phyloP scores from a whole-genome alignment of 2,329 filamentous ascomycete species.

The Ilyonectria robusta region DNA sequence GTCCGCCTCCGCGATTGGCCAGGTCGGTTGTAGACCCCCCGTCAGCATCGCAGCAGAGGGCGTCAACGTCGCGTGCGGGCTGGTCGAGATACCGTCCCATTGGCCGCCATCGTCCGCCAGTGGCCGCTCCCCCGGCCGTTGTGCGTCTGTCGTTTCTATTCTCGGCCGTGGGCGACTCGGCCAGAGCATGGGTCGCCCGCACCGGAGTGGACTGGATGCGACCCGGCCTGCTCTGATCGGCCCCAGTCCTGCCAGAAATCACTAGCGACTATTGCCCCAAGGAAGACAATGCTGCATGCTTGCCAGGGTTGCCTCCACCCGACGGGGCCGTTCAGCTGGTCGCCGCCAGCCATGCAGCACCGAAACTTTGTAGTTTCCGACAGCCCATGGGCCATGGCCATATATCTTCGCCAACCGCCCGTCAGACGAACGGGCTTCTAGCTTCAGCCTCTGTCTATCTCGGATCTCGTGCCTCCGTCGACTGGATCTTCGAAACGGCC shows the following conservation, averaged over 20 bases:
- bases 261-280: conserved; percentile 1
- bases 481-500: conserved; percentile 21
- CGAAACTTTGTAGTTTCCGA: conserved; percentile 7
- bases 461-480: conserved; percentile 9
- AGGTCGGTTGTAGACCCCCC: not conserved
- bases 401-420: conserved; percentile 24
- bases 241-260: not conserved
- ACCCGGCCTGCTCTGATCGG: conserved; percentile 16
- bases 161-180: conserved; percentile 10
- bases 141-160: conserved; percentile 19
- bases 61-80: conserved; percentile 21
- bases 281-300: conserved; percentile 13
- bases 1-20: not conserved
- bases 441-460: conserved; percentile 6
- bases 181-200: not conserved
- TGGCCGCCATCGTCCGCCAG: not conserved
- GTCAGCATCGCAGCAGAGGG: conserved; percentile 14
- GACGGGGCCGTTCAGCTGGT: conserved; percentile 11
- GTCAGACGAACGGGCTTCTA: conserved; percentile 11
- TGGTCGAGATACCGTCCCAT: not conserved
- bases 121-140: not conserved
- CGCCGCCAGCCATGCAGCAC: conserved; percentile 1
- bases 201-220: conserved; percentile 11
- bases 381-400: not conserved
- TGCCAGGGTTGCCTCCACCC: conserved; percentile 12